Conservation (phyloP, 176 grass and related monocot genomes). For the Aegilops tauschii region DNA sequence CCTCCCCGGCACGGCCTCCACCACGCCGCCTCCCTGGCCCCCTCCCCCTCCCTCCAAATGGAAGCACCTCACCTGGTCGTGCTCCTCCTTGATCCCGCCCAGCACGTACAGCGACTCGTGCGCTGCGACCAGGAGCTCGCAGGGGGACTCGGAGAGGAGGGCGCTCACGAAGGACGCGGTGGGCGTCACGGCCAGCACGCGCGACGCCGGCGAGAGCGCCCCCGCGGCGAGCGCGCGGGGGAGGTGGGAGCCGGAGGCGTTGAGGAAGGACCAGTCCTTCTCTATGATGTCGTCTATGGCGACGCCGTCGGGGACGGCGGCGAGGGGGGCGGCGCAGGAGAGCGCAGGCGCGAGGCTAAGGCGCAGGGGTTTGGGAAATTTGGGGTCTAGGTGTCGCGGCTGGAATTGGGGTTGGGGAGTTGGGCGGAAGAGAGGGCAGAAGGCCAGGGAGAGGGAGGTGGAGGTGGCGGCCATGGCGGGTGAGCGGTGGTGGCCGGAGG, state of each 20-base stretch:
- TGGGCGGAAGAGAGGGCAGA: constrained; percentile 25
- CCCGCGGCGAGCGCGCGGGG: constrained; percentile 47
- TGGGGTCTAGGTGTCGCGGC: not conserved
- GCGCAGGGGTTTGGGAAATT: constrained; percentile 13
- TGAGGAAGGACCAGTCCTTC: constrained; percentile 89
- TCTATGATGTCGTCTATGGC: constrained; percentile 67
- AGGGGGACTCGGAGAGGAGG: constrained; percentile 50
- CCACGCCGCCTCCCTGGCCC: constrained; percentile 46
- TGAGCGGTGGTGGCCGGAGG: not conserved
- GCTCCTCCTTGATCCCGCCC: constrained; percentile 71
- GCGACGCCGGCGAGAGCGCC: constrained; percentile 40
- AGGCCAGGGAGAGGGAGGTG: constrained; percentile 26
- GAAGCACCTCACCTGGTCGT: constrained; percentile 84
- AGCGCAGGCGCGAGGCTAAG: not conserved
- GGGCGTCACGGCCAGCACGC: constrained; percentile 66
- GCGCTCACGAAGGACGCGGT: constrained; percentile 50
- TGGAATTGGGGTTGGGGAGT: not conserved
- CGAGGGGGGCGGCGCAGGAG: not conserved
- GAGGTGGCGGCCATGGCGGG: constrained; percentile 33
- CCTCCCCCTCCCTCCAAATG: constrained; percentile 53
- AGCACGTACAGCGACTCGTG: constrained; percentile 90
- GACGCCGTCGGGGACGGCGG: constrained; percentile 32
- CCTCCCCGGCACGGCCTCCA: constrained; percentile 61
- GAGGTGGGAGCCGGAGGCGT: constrained; percentile 1
- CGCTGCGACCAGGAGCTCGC: constrained; percentile 60